Evolutionary conservation across 257 asterid genomes (phyloP), one percentile per base, ranked within the genome.

Genomic region (Solanum bukasovii): DNA sequence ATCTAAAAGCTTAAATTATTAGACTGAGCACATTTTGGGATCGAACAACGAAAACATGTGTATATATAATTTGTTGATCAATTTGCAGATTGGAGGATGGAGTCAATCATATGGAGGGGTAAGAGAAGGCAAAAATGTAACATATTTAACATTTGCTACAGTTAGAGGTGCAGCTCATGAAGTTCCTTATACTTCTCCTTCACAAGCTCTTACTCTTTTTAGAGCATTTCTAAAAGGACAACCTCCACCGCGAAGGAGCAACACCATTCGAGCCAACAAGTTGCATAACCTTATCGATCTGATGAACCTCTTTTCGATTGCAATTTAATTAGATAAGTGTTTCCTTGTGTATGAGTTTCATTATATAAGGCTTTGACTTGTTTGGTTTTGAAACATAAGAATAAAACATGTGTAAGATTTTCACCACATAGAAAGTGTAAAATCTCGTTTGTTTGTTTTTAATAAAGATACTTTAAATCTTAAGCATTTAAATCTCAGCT

Each of bases 131-230:
- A 68, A 75, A 49, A 87, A 87, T 59, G 52, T 29, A 31, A 68
- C 82, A 10, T 46, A 85, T 68, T 78, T 89, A 87, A 87, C 91
- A 78, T 89, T 84, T 79, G 91, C 87, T n/a, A 89, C 85, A 0
- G 86, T 89, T 3, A 84, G 40, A 34, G 91, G 90, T 29, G 91
- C 85, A 38, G 90, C 90, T 65, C 90, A 89, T 78, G 88, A 84
- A 71, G 90, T 89, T 38, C 91, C 90, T 2, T 87, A 44, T 33
- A 87, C 90, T 46, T 89, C 91, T 84, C 91, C 90, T 10, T 89
- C 90, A n/a, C 87, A 87, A 74, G 90, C 90, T 29, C 86, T 85
- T 14, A 87, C 86, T 21, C 85, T 89, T 31, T 89, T 89, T 68
- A 13, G 79, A 72, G 35, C 85, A 56, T 87, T 89, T 82, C 74